Evolutionary conservation across 345 rosid genomes (phyloP).

Genomic region (Draba incana): DNA sequence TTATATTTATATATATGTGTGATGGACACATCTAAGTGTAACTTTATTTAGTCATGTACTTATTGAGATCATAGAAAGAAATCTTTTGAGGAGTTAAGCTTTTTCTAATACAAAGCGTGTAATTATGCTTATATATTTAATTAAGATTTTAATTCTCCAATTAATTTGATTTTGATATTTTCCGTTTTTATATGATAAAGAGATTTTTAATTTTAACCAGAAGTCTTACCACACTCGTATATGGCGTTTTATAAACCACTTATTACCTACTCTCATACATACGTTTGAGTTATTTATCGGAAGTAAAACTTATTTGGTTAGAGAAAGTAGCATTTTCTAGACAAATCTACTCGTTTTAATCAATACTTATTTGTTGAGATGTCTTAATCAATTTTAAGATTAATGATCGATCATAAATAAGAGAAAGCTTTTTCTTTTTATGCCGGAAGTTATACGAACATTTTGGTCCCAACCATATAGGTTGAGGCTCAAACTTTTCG

Average conservation of each 20-base stretch:
- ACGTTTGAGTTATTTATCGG: constrained; percentile 24
- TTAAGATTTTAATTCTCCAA: background rate
- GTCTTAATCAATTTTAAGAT: constrained; percentile 40
- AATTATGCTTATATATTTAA: constrained; percentile 16
- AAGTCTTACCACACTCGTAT: constrained; percentile 39
- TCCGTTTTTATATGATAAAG: constrained; percentile 12
- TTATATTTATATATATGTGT: background rate
- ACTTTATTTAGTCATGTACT: constrained; percentile 33
- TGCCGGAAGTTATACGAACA: constrained; percentile 39
- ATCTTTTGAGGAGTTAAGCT: constrained; percentile 34
- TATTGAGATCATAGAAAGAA: constrained; percentile 35
- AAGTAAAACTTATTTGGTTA: constrained; percentile 26
- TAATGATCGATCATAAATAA: constrained; percentile 23
- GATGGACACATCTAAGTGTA: constrained; percentile 23
- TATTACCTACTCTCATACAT: constrained; percentile 1
- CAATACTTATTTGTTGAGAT: constrained; percentile 25
- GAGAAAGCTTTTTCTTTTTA: constrained; percentile 18
- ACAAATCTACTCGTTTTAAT: constrained; percentile 34
- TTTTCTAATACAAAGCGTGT: constrained; percentile 29
- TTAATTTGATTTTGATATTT: constrained; percentile 1
- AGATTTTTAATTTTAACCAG: background rate
- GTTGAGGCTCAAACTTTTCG: background rate
- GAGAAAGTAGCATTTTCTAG: constrained; percentile 23
- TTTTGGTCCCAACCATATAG: constrained; percentile 37
- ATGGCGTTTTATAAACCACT: constrained; percentile 33